Evolutionary conservation across 106 monocot genomes (phyloP), one percentile per base, ranked within the genome.

Genomic region (Allium sativum): DNA sequence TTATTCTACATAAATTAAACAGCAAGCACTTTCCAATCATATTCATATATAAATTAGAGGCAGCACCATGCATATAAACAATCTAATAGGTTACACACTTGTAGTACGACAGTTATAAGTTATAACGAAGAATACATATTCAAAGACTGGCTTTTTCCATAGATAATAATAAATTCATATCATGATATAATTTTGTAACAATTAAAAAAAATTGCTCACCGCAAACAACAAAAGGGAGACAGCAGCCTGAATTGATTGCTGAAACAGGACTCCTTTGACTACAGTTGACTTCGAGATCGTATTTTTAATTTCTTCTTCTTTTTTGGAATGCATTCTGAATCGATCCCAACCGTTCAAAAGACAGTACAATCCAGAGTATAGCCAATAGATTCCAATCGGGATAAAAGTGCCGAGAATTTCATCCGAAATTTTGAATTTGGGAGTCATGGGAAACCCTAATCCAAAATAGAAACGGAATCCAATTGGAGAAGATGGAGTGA

Each of bases 341-440:
- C 62, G 63, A 55, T 89, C 82, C 76, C 84, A 45, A 4, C 68
- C 75, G 11, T 77, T 80, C 59, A 89, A 47, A 31, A 89, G 77
- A 65, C 80, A 73, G 66, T 93, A 93, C 45, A 80, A 18, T n/a
- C 93, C 89, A 12, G 84, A 74, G 58, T 93, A 93, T 56, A 89
- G 17, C 93, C 88, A 93, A 69, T 89, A 93, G 1, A 93, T 60
- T 14, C 76, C 75, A 46, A 93, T 76, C 19, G 93, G 93, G 14
- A 76, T 79, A 22, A 93, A 89, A 6, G 85, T 88, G n/a, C 85
- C 89, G 77, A 85, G 75, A 18, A 74, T 17, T 57, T 89, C 93
- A 45, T 89, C 93, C 58, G 82, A 88, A 84, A 82, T n/a, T 78
- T 81, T 52, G 81, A 84, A 79, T 84, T 81, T 15, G 82, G 76